Evolutionary conservation across 23 red algal species (phyloP).

Genomic region (Pyropia haitanensis): DNA sequence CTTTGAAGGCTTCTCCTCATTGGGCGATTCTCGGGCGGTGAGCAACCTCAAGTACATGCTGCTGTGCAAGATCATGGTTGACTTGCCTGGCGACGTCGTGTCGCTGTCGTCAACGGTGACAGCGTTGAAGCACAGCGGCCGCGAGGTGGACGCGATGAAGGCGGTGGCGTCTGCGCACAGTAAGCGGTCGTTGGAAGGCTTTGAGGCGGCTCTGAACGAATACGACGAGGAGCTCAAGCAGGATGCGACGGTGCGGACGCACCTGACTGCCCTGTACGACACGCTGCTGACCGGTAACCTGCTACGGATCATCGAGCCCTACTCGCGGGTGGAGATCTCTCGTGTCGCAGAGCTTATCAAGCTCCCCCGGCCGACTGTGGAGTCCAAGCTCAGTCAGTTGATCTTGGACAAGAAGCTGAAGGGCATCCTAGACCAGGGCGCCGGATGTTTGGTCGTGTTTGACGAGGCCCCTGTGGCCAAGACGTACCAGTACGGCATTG

Average conservation of each 20-base stretch:
- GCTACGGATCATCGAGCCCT: constrained; percentile 91
- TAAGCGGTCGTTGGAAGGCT: constrained; percentile 55
- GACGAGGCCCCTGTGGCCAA: constrained; percentile 46
- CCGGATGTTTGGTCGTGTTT: constrained; percentile 83
- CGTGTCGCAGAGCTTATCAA: constrained; percentile 82
- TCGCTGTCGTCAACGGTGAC: constrained; percentile 56
- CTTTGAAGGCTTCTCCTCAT: constrained; percentile 87
- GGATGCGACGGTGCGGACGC: constrained; percentile 76
- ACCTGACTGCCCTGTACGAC: constrained; percentile 84
- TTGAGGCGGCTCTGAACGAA: constrained; percentile 69
- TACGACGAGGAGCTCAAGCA: constrained; percentile 62
- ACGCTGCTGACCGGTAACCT: constrained; percentile 84
- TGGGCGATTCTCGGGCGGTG: constrained; percentile 69
- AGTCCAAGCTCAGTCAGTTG: constrained; percentile 91
- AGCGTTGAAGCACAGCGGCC: constrained; percentile 76
- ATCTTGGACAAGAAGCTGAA: constrained; percentile 93
- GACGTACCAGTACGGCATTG: constrained; percentile 63
- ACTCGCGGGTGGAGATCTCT: constrained; percentile 78
- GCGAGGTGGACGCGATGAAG: constrained; percentile 86
- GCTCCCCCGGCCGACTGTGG: constrained; percentile 55
- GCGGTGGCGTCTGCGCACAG: constrained; percentile 73
- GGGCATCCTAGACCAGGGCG: constrained; percentile 92
- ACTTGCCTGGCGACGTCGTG: constrained; percentile 60
- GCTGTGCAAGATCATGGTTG: constrained; percentile 96
- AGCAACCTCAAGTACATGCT: constrained; percentile 97